Base-by-base conservation (phyloP, 1,284 basidiomycete genomes). In the Trametes polyzona region DNA sequence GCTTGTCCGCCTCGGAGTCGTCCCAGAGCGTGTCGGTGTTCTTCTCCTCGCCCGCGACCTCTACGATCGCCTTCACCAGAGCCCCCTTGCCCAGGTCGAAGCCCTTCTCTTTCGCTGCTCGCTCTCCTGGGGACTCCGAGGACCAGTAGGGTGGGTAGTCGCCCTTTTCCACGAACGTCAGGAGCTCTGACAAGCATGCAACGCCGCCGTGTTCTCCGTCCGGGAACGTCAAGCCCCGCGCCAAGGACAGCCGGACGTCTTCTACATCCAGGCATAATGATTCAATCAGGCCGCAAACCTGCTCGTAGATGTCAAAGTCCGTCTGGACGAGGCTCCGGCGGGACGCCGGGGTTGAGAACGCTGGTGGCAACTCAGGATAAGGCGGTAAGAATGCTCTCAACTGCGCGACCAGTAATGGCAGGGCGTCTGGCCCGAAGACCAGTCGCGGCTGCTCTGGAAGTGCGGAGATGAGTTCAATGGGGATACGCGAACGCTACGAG, bases 61-160 rank as follows among this genome's bases (percentile, higher is more conserved):
- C 92, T 12, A 98, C 93, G 16, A 97, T 80, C 1, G 88, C 84
- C 65, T 93, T 92, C 65, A 95, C 87, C 3, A 93, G 76, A 0
- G 88, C 89, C 0, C 87, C 90, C 76, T 96, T 98, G 72, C 90
- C 91, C 26, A 86, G 80, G 57, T 87, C 84, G 56, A 96, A 88
- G 0, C 80, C 78, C 67, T 92, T 92, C 66, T 87, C 80, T 72
- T 83, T 87, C 33, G 73, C 69, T 21, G 65, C 61, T 11, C 66
- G 67, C 48, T 79, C 76, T 16, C 66, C 67, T 1, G 63, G 55
- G 6, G 67, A 54, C 37, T 75, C 71, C 10, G 61, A 54, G 1
- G 68, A 62, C 92, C 92, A 93, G 39, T 83, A 74, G 0, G 81
- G 76, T 2, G 88, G 83, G 62, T 89, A 87, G 37, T 76, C 75